Evolutionary conservation across 306 rosid genomes (phyloP).

Genomic region (Morella rubra): DNA sequence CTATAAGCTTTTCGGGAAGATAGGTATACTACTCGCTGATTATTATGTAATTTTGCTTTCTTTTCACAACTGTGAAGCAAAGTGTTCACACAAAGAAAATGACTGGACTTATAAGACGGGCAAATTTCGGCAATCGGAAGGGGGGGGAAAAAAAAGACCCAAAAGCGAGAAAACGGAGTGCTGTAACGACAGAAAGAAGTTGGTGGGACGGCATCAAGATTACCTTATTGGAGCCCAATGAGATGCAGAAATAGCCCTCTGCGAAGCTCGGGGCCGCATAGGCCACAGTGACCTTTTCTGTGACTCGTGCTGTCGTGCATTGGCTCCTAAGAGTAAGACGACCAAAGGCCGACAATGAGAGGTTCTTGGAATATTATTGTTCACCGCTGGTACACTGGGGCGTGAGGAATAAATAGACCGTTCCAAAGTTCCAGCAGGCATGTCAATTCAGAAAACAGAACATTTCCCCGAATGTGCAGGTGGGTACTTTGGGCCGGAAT

Average conservation of each 20-base stretch:
- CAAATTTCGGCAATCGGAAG: background rate
- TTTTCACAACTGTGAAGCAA: background rate
- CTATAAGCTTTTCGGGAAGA: background rate
- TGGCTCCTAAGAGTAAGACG: background rate
- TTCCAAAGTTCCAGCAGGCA: too few relatives aligned
- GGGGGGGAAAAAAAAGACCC: too few relatives aligned
- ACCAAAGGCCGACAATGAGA: background rate
- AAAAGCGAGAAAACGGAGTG: background rate
- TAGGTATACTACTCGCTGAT: background rate
- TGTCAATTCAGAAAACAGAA: background rate
- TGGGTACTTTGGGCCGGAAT: background rate
- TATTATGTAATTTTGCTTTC: background rate
- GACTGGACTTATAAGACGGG: background rate
- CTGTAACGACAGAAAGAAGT: background rate
- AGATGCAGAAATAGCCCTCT: background rate
- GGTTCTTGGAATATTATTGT: too few relatives aligned
- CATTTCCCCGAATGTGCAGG: background rate
- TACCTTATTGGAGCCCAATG: slow-evolving; percentile 1
- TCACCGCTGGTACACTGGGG: too few relatives aligned
- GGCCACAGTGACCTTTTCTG: background rate
- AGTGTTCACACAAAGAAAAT: background rate
- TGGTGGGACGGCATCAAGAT: background rate
- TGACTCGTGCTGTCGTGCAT: background rate
- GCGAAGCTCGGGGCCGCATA: background rate
- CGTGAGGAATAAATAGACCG: background rate